phyloP scores from a whole-genome alignment of 2,329 filamentous ascomycete species.

The Gyromitra esculenta region DNA sequence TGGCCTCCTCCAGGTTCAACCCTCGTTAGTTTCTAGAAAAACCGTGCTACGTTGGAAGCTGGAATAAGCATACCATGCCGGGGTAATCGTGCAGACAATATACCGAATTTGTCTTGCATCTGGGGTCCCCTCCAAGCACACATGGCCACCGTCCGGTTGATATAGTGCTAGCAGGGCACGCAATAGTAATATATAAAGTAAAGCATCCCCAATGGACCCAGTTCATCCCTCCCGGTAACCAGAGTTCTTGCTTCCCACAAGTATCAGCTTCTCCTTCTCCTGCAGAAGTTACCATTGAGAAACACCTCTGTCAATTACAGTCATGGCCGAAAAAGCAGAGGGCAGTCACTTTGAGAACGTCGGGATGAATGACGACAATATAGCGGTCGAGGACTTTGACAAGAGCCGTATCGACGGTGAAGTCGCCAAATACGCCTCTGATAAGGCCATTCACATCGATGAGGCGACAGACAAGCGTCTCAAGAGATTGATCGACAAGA shows the following conservation, averaged over 20 bases:
- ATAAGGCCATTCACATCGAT: slow-evolving; percentile 68
- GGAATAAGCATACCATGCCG: slow-evolving; percentile 14
- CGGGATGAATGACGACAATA: slow-evolving; percentile 60
- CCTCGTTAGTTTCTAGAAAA: slow-evolving; percentile 23
- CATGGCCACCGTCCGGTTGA: slow-evolving; percentile 31
- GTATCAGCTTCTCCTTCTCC: background rate
- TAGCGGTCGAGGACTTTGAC: slow-evolving; percentile 67
- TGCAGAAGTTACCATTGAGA: background rate
- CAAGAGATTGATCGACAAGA: slow-evolving; percentile 72
- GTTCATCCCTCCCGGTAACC: slow-evolving; percentile 6
- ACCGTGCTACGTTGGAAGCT: slow-evolving; percentile 4
- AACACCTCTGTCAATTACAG: background rate
- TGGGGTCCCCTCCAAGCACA: slow-evolving; percentile 14
- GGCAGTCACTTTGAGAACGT: slow-evolving; percentile 6
- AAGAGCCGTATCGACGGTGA: slow-evolving; percentile 73
- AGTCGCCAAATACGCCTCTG: slow-evolving; percentile 73
- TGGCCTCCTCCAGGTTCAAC: background rate
- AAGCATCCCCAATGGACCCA: slow-evolving; percentile 2
- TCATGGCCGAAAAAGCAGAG: slow-evolving; percentile 31
- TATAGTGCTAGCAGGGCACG: slow-evolving; percentile 24
- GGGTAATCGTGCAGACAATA: slow-evolving; percentile 18
- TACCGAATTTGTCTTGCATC: slow-evolving; percentile 29
- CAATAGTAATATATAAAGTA: slow-evolving; percentile 37
- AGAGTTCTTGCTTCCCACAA: slow-evolving; percentile 15
- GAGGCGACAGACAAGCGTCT: slow-evolving; percentile 70